Evolutionary conservation across 805 yeast genomes (phyloP).

Genomic region (Nakazawaea populi): DNA sequence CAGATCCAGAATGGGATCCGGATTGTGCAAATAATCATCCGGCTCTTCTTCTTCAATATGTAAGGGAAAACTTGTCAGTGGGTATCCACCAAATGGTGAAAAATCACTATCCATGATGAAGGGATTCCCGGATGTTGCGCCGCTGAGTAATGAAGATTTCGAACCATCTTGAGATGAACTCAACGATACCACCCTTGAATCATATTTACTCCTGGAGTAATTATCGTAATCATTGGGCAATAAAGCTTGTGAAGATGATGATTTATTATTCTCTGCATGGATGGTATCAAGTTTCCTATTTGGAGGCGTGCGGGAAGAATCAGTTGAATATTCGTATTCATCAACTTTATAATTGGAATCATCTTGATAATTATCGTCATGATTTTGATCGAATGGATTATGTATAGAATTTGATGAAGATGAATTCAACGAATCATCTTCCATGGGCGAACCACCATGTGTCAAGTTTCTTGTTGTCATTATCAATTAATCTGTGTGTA

Average conservation of each 20-base stretch:
- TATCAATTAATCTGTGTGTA: not conserved
- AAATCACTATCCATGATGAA: conserved; percentile 55
- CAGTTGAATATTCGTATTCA: conserved; percentile 3
- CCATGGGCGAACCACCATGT: not conserved
- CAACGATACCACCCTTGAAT: conserved; percentile 43
- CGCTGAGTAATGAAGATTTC: conserved; percentile 16
- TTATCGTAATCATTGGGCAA: conserved; percentile 59
- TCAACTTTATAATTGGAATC: conserved; percentile 1
- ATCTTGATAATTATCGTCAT: not conserved
- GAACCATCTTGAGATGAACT: conserved; percentile 33
- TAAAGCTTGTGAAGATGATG: conserved; percentile 8
- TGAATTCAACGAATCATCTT: conserved; percentile 1
- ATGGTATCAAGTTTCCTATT: not conserved
- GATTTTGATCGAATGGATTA: conserved; percentile 4
- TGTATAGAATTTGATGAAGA: not conserved
- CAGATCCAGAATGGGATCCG: conserved; percentile 92
- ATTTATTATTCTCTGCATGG: not conserved
- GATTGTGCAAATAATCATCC: conserved; percentile 93
- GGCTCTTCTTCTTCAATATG: conserved; percentile 90
- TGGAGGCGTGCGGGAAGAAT: not conserved
- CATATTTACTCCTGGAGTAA: conserved; percentile 53
- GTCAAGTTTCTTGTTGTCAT: conserved; percentile 6
- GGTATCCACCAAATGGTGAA: conserved; percentile 94
- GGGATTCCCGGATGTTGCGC: conserved; percentile 23
- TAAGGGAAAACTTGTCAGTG: conserved; percentile 9